phyloP scores from a whole-genome alignment of 495 filamentous ascomycete species.

The Saxispiralis lemnorum region DNA sequence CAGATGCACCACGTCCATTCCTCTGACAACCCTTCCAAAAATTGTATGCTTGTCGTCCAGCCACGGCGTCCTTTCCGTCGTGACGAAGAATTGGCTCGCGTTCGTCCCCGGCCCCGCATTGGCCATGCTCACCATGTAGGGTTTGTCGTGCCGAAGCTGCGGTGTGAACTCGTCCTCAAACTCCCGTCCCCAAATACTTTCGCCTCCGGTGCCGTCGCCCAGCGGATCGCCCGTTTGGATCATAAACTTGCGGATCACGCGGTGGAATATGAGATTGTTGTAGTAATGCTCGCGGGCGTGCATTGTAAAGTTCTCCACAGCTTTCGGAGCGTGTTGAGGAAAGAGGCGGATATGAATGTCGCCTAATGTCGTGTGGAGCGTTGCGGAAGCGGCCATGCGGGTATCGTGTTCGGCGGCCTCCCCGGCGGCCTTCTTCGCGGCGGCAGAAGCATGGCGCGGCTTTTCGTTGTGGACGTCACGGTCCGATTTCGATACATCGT shows the following conservation, averaged over 20 bases:
- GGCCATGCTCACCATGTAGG: conserved; percentile 91
- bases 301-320: conserved; percentile 97
- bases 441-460: conserved; percentile 35
- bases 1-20: conserved; percentile 85
- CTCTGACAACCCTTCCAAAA: conserved; percentile 77
- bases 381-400: conserved; percentile 46
- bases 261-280: conserved; percentile 93
- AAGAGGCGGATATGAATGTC: conserved; percentile 91
- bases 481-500: conserved; percentile 62
- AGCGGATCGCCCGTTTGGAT: conserved; percentile 84
- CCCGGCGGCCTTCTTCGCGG: conserved; percentile 27
- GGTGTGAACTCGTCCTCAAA: conserved; percentile 86
- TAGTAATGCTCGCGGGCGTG: conserved; percentile 82
- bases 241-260: conserved; percentile 97
- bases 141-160: conserved; percentile 78
- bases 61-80: conserved; percentile 94
- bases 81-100: conserved; percentile 83
- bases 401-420: conserved; percentile 41
- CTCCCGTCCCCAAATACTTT: conserved; percentile 90
- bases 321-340: conserved; percentile 78
- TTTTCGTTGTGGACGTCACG: conserved; percentile 94
- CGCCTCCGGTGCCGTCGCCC: conserved; percentile 87
- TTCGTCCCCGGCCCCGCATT: conserved; percentile 79
- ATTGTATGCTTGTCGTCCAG: conserved; percentile 91
- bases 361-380: conserved; percentile 83